Evolutionary conservation across 2,329 filamentous ascomycete genomes (phyloP), one percentile per base, ranked within the genome.

Genomic region (Fusarium nisikadoi): DNA sequence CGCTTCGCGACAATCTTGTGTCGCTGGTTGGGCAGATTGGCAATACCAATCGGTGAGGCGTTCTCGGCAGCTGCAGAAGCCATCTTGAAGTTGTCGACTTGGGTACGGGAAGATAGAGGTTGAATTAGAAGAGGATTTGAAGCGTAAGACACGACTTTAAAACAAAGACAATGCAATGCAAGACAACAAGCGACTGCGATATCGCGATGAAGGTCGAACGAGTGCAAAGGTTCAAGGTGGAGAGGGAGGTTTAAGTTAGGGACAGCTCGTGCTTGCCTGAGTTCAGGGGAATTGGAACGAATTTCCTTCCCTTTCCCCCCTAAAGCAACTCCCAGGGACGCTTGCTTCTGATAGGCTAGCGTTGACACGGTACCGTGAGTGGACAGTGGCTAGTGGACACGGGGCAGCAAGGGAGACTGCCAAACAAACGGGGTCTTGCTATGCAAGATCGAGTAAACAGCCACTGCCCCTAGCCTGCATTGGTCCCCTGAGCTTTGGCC

Each of bases 1-100:
- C 97, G 92, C 85, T 92, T 91, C 72, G 88, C 88, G 80, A 92
- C 90, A 81, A 92, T 92, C 86, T 92, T 92, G 86, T 92, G 90
- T 80, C 90, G 87, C 86, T 92, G 90, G 85, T 92, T 92, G 78
- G 90, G 90, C 80, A 92, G 84, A 83, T 92, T 92, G 85, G 90
- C 90, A 86, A 92, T 92, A 84, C 90, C 90, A 88, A 92, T 91
- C 79, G 89, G 89, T 79, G 88, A 90, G 78, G 89, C 88, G 83
- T 86, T 90, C 82, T 90, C 88, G 75, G 86, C 82, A 79, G 86
- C 81, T 75, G 86, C 80, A 77, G 86, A 82, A 83, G 89, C 87
- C 89, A 91, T 91, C 76, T 73, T 76, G 72, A 52, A 55, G 46
- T 67, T 65, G 63, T 67, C 54, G 50, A 60, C 50, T 68, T 42